phyloP scores from a whole-genome alignment of 1,139 yeast species.

The Blastobotrys apis region DNA sequence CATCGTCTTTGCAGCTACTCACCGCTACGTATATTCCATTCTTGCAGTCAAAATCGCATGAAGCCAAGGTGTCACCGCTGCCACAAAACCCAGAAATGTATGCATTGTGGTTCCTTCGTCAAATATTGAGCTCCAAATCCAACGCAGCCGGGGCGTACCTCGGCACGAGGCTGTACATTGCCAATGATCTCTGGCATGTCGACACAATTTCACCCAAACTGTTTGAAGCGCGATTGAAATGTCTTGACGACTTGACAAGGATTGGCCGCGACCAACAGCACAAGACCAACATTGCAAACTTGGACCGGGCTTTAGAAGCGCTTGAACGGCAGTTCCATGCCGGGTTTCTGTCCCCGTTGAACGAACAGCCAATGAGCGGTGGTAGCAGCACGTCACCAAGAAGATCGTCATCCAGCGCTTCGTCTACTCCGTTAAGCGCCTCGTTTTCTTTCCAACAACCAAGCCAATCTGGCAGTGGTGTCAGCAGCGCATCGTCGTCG shows the following conservation, averaged over 20 bases:
- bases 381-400: neutral
- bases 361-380: neutral
- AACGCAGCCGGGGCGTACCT: conserved; percentile 25
- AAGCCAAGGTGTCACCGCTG: conserved; percentile 3
- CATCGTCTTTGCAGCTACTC: conserved; percentile 9
- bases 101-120: conserved; percentile 26
- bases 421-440: too few relatives aligned
- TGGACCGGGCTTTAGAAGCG: conserved; percentile 10
- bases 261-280: conserved; percentile 19
- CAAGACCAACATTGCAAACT: conserved; percentile 4
- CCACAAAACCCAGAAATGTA: conserved; percentile 11
- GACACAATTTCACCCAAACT: conserved; percentile 19
- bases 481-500: conserved; percentile 5
- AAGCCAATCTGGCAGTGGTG: conserved; percentile 1
- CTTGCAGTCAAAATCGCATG: conserved; percentile 3
- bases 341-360: conserved; percentile 19
- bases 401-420: neutral
- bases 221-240: conserved; percentile 22
- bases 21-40: conserved; percentile 15
- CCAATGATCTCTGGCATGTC: conserved; percentile 23
- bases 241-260: conserved; percentile 21
- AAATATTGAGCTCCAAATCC: conserved; percentile 22
- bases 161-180: conserved; percentile 21
- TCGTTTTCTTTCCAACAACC: neutral
- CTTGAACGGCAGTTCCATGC: conserved; percentile 23